Percentiles rank a stretch among this genome's conserved stretches.
Conservation (phyloP, 225 moss, liverwort and hornwort species). For the Climacium dendroides region DNA sequence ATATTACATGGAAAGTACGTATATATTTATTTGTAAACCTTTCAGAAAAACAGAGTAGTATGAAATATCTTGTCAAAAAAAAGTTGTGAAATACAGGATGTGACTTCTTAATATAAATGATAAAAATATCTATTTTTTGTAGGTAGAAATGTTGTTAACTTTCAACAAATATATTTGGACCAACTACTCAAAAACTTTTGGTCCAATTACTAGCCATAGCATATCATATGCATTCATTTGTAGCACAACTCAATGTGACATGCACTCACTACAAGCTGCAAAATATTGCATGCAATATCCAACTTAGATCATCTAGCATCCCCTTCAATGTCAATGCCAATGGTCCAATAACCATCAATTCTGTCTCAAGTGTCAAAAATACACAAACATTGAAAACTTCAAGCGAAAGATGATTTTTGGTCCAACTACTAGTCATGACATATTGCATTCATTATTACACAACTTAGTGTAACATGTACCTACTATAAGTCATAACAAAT, state of each 20-base stretch:
- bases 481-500: no score
- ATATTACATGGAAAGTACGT: accelerated
- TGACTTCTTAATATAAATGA: background rate
- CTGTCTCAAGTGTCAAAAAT: background rate
- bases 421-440: background rate
- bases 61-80: background rate
- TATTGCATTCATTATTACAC: accelerated
- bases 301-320: background rate
- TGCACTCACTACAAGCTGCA: background rate
- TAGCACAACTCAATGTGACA: background rate
- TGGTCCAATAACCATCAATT: background rate
- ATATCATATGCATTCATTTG: background rate
- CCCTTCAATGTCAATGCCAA: background rate
- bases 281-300: accelerated
- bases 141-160: background rate
- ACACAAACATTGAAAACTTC: background rate
- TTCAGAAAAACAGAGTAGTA: background rate
- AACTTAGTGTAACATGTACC: background rate
- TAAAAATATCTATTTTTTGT: background rate
- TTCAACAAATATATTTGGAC: background rate
- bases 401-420: background rate
- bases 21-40: background rate
- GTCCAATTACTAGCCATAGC: background rate
- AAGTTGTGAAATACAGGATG: background rate
- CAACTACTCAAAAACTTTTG: accelerated